A percentile compares a stretch with the other conserved stretches of the same genome.
phyloP scores from a whole-genome alignment of 2,329 filamentous ascomycete genomes.

The Pyrenophora tritici-repentis region DNA sequence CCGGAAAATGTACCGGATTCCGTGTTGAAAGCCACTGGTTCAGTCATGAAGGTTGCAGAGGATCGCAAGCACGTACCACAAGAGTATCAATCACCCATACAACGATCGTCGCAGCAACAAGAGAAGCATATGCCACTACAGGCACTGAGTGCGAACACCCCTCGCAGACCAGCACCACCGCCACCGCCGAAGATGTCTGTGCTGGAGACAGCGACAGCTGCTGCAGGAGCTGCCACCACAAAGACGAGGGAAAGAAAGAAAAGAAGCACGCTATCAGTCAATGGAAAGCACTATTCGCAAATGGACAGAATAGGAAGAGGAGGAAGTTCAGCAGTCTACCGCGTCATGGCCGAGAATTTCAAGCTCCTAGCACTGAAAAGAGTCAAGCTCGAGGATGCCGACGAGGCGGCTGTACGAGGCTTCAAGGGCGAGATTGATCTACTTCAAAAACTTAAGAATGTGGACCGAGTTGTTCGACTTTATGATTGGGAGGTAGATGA shows the following conservation, averaged over 20 bases:
- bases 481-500: constrained; percentile 94
- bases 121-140: constrained; percentile 57
- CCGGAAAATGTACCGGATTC: constrained; percentile 35
- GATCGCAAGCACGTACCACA: constrained; percentile 26
- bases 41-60: constrained; percentile 44
- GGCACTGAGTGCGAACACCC: constrained; percentile 69
- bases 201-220: constrained; percentile 85
- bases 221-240: constrained; percentile 77
- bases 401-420: constrained; percentile 79
- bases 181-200: constrained; percentile 97
- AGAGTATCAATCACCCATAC: constrained; percentile 36
- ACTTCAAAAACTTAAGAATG: constrained; percentile 76
- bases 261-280: constrained; percentile 82
- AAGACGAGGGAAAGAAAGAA: constrained; percentile 73
- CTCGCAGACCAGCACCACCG: constrained; percentile 72
- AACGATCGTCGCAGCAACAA: constrained; percentile 46
- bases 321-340: constrained; percentile 92
- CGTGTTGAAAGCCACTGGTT: constrained; percentile 40
- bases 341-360: constrained; percentile 95
- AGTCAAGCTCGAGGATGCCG: constrained; percentile 87
- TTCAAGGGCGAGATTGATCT: constrained; percentile 97
- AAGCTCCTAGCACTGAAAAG: constrained; percentile 94
- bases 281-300: constrained; percentile 87
- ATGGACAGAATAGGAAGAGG: constrained; percentile 90
- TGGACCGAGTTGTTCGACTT: constrained; percentile 87